Evolutionary conservation across 768 basidiomycete genomes (phyloP).

Genomic region (Leccinum fibrillosum): DNA sequence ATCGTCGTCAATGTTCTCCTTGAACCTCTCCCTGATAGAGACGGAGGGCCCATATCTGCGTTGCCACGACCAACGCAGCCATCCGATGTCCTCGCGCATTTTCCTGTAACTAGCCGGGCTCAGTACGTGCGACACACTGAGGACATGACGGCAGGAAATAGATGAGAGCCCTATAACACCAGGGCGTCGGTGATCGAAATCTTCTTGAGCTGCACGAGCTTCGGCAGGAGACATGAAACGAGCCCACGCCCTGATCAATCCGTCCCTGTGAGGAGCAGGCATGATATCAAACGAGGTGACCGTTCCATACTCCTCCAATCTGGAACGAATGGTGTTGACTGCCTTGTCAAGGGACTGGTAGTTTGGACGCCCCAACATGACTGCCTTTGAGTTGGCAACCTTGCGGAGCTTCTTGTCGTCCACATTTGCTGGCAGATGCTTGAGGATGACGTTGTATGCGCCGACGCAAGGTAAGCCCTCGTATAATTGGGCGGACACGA

Average conservation of each 20-base stretch:
- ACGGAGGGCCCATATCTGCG: constrained; percentile 30
- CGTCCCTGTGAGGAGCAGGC: constrained; percentile 50
- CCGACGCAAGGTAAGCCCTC: constrained; percentile 58
- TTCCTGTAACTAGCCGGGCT: constrained; percentile 35
- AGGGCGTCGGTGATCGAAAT: constrained; percentile 47
- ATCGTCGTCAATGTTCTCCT: constrained; percentile 5
- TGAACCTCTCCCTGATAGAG: constrained; percentile 24
- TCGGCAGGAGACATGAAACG: constrained; percentile 49
- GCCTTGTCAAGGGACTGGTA: constrained; percentile 36
- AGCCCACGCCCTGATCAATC: constrained; percentile 52
- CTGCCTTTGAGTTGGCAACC: constrained; percentile 46
- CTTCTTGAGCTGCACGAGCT: constrained; percentile 49
- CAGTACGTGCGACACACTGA: constrained; percentile 48
- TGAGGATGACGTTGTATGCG: constrained; percentile 57
- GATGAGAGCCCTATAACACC: constrained; percentile 42
- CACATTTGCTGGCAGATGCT: constrained; percentile 46
- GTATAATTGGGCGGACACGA: constrained; percentile 49
- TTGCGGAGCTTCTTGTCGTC: constrained; percentile 40
- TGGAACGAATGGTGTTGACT: constrained; percentile 34
- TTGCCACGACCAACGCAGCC: constrained; percentile 39
- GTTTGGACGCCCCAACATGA: constrained; percentile 51
- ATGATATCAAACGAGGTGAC: constrained; percentile 42
- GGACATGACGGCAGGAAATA: constrained; percentile 52
- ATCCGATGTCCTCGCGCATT: constrained; percentile 43
- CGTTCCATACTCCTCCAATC: constrained; percentile 38